These are phyloP conservation scores for Oxyria digyna DNA, from an alignment of 148 eudicot species.

Conservation along the genomic window DNA sequence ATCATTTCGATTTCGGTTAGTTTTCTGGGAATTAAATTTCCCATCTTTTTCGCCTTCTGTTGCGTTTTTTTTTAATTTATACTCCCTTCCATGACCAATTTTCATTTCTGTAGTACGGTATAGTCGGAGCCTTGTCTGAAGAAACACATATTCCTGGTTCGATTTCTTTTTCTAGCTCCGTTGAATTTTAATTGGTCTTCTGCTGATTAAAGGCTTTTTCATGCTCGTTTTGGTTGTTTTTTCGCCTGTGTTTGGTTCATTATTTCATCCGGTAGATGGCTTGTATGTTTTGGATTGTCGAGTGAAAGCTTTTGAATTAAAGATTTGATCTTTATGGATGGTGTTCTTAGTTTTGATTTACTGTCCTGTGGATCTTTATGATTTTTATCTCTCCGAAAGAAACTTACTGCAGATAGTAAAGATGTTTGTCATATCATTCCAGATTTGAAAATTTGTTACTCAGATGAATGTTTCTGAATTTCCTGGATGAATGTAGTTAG, in stretches of 20 bases:
- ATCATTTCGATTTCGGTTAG: background rate
- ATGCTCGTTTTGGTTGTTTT: background rate
- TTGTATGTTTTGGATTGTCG: no score
- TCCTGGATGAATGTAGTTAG: no score
- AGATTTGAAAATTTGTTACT: no score
- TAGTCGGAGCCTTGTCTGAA: background rate
- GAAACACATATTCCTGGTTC: background rate
- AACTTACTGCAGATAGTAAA: no score
- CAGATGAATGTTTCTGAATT: no score
- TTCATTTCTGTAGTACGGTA: background rate
- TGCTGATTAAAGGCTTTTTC: background rate
- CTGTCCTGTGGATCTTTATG: no score
- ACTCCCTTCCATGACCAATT: background rate
- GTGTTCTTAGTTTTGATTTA: no score
- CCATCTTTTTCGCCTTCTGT: background rate
- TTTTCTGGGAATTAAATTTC: background rate
- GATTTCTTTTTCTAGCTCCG: background rate
- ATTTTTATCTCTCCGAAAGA: no score
- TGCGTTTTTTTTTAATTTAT: background rate
- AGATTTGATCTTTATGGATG: no score
- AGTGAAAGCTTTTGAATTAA: no score
- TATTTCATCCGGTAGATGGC: background rate
- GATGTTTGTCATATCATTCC: no score
- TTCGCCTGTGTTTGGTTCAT: background rate
- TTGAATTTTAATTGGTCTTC: background rate